Percentiles rank a stretch among this genome's conserved stretches.
Conservation (phyloP, 2,329 filamentous ascomycete genomes). For the Corinectria fuckeliana region DNA sequence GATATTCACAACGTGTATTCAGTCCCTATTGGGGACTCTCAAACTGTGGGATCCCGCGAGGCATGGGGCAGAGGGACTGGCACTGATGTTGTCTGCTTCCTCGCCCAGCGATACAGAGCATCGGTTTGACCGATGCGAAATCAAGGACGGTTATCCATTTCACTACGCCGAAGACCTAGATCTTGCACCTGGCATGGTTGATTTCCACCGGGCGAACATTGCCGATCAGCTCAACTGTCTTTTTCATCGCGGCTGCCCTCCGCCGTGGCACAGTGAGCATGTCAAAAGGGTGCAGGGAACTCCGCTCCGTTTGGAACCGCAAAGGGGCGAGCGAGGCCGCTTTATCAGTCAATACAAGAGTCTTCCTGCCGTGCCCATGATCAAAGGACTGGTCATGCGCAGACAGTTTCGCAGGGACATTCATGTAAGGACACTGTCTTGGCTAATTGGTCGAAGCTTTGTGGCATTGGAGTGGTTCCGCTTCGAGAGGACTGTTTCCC, state of each 20-base stretch:
- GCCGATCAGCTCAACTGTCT: background rate
- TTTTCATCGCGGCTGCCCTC: background rate
- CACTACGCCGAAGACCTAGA: slow-evolving; percentile 23
- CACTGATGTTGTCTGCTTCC: slow-evolving; percentile 22
- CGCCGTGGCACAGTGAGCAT: slow-evolving; percentile 2
- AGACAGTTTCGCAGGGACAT: slow-evolving; percentile 22
- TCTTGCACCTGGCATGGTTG: slow-evolving; percentile 13
- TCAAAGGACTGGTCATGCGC: slow-evolving; percentile 26
- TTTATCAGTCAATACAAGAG: slow-evolving; percentile 11
- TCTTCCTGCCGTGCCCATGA: slow-evolving; percentile 22
- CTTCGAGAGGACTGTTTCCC: slow-evolving; percentile 20
- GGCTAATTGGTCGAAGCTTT: slow-evolving; percentile 21
- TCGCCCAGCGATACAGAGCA: slow-evolving; percentile 25
- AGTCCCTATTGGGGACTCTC: slow-evolving; percentile 21
- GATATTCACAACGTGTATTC: slow-evolving; percentile 21
- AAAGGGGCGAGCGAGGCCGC: slow-evolving; percentile 6
- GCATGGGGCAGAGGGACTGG: slow-evolving; percentile 21
- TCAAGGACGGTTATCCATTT: slow-evolving; percentile 17
- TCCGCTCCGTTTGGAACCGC: slow-evolving; percentile 15
- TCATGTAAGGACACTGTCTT: slow-evolving; percentile 15
- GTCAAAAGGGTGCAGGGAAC: slow-evolving; percentile 20
- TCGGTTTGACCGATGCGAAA: slow-evolving; percentile 18
- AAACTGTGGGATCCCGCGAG: slow-evolving; percentile 23
- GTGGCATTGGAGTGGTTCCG: slow-evolving; percentile 25
- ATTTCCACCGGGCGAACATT: slow-evolving; percentile 8